Evolutionary conservation across 1,284 basidiomycete species (phyloP).

Genomic region (Boletellus sp.): DNA sequence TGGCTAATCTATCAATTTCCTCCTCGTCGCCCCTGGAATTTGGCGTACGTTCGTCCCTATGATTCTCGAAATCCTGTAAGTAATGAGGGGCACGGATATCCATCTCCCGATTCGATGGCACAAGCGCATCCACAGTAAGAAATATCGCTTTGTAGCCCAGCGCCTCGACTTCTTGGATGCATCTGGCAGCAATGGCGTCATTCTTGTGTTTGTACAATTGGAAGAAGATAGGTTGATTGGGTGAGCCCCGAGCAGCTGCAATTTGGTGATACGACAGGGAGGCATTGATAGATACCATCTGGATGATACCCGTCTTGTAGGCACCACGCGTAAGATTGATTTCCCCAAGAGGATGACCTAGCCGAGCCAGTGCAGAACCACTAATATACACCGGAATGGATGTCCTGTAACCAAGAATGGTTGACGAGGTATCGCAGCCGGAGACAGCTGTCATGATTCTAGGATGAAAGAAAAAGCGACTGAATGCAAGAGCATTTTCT

Average conservation of each 20-base stretch:
- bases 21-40: constrained; percentile 31
- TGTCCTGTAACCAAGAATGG: constrained; percentile 72
- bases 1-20: constrained; percentile 49
- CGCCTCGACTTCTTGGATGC: constrained; percentile 67
- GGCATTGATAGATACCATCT: constrained; percentile 88
- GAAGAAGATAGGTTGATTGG: constrained; percentile 76
- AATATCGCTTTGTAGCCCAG: constrained; percentile 85
- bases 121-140: constrained; percentile 87
- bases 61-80: constrained; percentile 56
- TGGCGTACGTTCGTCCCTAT: constrained; percentile 20
- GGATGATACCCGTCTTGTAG: constrained; percentile 70
- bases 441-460: constrained; percentile 74
- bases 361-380: constrained; percentile 84
- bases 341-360: constrained; percentile 87
- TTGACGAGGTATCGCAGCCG: constrained; percentile 69
- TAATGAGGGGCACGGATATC: constrained; percentile 68
- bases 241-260: constrained; percentile 50
- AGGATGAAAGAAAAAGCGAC: constrained; percentile 79
- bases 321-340: constrained; percentile 79
- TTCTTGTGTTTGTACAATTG: constrained; percentile 85
- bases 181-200: constrained; percentile 63
- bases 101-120: constrained; percentile 81
- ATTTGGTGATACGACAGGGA: constrained; percentile 76
- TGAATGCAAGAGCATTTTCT: constrained; percentile 74
- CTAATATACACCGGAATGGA: constrained; percentile 82